Evolutionary conservation across 1,139 yeast species (phyloP).

Genomic region (Keqinozyma sinolaborantium): DNA sequence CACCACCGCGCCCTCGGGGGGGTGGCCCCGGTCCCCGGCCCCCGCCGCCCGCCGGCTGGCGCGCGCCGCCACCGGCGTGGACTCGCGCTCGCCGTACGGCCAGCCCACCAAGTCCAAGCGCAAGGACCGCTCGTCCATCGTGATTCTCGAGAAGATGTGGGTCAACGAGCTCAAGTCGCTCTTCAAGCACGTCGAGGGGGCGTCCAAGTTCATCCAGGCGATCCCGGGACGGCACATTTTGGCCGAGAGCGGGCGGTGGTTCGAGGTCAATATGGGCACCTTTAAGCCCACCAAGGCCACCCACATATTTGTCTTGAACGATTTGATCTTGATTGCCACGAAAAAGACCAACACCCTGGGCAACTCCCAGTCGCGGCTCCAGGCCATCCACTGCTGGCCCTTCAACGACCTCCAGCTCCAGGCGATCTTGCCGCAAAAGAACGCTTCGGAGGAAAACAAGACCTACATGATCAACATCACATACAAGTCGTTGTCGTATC

Average conservation of each 20-base stretch:
- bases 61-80: conserved; percentile 27
- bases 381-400: conserved; percentile 82
- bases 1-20: too few species aligned
- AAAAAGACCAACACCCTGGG: conserved; percentile 39
- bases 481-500: conserved; percentile 47
- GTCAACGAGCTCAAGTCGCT: conserved; percentile 67
- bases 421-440: conserved; percentile 24
- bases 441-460: conserved; percentile 16
- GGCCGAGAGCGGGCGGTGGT: conserved; percentile 82
- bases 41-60: conserved; percentile 52
- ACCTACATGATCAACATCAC: conserved; percentile 45
- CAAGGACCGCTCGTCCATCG: conserved; percentile 65
- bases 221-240: conserved; percentile 80
- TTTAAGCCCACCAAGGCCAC: conserved; percentile 78
- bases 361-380: conserved; percentile 34
- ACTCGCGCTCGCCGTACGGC: conserved; percentile 8
- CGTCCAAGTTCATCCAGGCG: conserved; percentile 75
- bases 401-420: conserved; percentile 56
- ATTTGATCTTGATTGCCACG: conserved; percentile 71
- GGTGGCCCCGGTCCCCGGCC: too few species aligned
- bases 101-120: conserved; percentile 10
- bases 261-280: conserved; percentile 81
- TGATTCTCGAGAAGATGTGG: conserved; percentile 80
- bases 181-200: conserved; percentile 86
- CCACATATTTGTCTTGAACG: conserved; percentile 76